Base-by-base conservation (phyloP, 106 monocot species). In the Narthecium ossifragum region DNA sequence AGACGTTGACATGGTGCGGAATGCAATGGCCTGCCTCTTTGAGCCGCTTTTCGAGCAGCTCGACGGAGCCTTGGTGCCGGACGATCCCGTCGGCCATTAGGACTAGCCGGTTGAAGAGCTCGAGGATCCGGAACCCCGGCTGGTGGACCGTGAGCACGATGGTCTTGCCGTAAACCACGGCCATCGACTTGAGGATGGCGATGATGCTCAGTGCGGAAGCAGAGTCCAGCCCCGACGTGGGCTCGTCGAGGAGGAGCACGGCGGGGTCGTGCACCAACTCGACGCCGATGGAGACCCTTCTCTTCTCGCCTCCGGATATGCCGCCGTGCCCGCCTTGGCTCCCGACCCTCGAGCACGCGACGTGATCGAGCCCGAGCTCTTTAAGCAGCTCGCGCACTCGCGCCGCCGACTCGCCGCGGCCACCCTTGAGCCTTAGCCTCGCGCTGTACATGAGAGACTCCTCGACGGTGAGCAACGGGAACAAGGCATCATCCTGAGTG, bases 211-310 rank as follows among this genome's bases (percentile, higher is more conserved):
- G 64, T 8, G 94, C 94, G 2, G 85, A 74, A 6, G 70, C 78
- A 1, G 90, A 90, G 73, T 94, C 94, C 22, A 94, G 73, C 21
- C 94, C 94, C 4, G 94, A 86, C 1, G 94, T 94, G 17, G 94
- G 94, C 66, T 94, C 94, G 73, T 94, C 94, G 24, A 94, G 80
- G 12, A 94, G 64, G 46, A 94, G 72, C 29, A 90, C 77, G 8
- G 79, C 69, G 28, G 94, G 94, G 67, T 90, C 73, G 57, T 94
- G 94, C 13, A 94, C 89, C 46, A 94, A 60, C 26, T 89, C 94
- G 18, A 78, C 70, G 4, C 94, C 94, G 46, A 94, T 94, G 11
- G 94, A 90, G 28, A 90, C 90, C 4, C 94, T 69, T 18, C 94
- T 60, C 34, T 71, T 68, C 75, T 94, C 94, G 5, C 94, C 94